Percentiles rank a stretch among this genome's conserved stretches.
phyloP scores from a whole-genome alignment of 768 basidiomycete species.

The Tricholomella constricta region DNA sequence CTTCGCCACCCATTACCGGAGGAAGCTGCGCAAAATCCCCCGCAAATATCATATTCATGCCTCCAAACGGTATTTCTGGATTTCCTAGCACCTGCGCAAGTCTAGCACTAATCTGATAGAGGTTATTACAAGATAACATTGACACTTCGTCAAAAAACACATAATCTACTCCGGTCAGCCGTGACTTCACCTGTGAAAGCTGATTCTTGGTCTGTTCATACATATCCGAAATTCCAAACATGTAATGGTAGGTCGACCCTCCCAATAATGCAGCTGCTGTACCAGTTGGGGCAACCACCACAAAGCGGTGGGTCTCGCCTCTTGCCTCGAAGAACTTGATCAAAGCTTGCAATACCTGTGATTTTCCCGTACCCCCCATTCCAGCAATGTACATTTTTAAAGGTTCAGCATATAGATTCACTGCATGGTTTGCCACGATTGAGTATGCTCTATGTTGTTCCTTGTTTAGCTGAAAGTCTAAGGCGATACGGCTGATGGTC shows the following conservation, averaged over 20 bases:
- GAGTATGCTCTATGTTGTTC: slow-evolving; percentile 13
- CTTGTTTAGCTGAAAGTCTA: neutral
- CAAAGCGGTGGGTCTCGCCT: slow-evolving; percentile 3
- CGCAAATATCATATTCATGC: neutral
- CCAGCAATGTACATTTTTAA: slow-evolving; percentile 36
- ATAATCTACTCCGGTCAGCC: slow-evolving; percentile 35
- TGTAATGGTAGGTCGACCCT: slow-evolving; percentile 39
- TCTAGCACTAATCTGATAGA: slow-evolving; percentile 28
- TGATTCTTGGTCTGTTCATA: slow-evolving; percentile 1
- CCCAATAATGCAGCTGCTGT: slow-evolving; percentile 31
- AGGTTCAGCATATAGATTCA: neutral
- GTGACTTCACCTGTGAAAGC: slow-evolving; percentile 15
- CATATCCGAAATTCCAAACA: slow-evolving; percentile 33
- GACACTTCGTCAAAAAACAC: slow-evolving; percentile 46
- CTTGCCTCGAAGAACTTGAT: neutral
- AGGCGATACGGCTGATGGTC: neutral
- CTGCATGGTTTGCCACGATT: slow-evolving; percentile 22
- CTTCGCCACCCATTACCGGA: neutral
- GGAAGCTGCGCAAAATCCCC: too few relatives aligned
- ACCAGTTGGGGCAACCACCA: slow-evolving; percentile 28
- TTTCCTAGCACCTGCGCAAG: slow-evolving; percentile 14
- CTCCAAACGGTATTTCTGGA: too few relatives aligned
- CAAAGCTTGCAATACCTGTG: slow-evolving; percentile 26
- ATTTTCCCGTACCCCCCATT: slow-evolving; percentile 35
- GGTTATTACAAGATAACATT: slow-evolving; percentile 36